These are phyloP conservation scores for Fusarium mexicanum DNA, from an alignment of 2,329 filamentous ascomycete genomes.

Conservation along the genomic window DNA sequence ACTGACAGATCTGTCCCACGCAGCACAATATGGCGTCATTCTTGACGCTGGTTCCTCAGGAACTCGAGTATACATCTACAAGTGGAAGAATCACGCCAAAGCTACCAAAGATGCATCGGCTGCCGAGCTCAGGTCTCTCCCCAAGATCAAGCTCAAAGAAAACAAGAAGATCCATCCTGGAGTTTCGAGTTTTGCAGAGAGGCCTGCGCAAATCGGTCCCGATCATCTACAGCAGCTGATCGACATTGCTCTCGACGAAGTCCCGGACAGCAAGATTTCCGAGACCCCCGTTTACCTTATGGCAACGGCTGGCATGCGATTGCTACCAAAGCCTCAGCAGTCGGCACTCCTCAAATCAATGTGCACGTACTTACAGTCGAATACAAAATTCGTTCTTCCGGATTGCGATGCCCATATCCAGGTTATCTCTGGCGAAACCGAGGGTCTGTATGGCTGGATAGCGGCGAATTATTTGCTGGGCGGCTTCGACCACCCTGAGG, in stretches of 20 bases:
- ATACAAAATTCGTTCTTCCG: conserved; percentile 85
- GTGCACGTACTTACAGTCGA: conserved; percentile 81
- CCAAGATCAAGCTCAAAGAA: conserved; percentile 83
- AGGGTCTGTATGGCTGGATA: conserved; percentile 97
- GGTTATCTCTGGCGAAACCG: conserved; percentile 94
- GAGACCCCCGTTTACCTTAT: conserved; percentile 95
- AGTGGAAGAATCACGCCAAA: conserved; percentile 82
- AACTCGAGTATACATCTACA: conserved; percentile 93
- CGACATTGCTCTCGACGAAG: conserved; percentile 80
- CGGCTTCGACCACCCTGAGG: conserved; percentile 81
- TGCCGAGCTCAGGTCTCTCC: conserved; percentile 69
- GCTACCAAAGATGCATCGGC: conserved; percentile 63
- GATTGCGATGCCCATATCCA: conserved; percentile 91
- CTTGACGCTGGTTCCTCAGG: conserved; percentile 98
- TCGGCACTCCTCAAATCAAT: conserved; percentile 77
- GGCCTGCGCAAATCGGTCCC: conserved; percentile 77
- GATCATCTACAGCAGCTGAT: conserved; percentile 84
- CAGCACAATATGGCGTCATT: conserved; percentile 87
- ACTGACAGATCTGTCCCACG: conserved; percentile 26
- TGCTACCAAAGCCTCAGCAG: conserved; percentile 80
- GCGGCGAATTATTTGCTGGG: conserved; percentile 95
- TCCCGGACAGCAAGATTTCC: conserved; percentile 78
- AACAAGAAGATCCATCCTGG: conserved; percentile 95
- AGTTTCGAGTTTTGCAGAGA: conserved; percentile 87
- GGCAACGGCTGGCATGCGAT: conserved; percentile 93